Conservation (phyloP, 2,329 filamentous ascomycete genomes). For the Colletotrichum chrysophilum region DNA sequence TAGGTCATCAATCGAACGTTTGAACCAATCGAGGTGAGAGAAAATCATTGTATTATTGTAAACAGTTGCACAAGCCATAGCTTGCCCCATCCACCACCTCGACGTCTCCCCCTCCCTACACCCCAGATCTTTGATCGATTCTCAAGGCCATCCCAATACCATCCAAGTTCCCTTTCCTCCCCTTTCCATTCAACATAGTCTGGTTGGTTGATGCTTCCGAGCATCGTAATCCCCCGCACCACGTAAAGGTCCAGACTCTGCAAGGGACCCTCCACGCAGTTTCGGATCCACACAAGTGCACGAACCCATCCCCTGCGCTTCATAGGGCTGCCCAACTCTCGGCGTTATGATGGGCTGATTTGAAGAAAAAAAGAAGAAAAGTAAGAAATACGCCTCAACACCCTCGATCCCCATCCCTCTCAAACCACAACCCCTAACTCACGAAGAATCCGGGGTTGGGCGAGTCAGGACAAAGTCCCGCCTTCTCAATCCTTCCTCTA, state of each 20-base stretch:
- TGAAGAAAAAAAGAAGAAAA: constrained; percentile 12
- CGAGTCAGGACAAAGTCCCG: neutral
- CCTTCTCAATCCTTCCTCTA: constrained; percentile 13
- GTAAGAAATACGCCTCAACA: neutral
- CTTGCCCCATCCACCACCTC: neutral
- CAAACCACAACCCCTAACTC: constrained; percentile 1
- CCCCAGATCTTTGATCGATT: too few relatives aligned
- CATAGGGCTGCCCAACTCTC: constrained; percentile 36
- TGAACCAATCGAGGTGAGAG: neutral
- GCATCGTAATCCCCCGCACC: constrained; percentile 21
- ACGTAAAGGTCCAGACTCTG: constrained; percentile 23
- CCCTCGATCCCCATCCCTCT: neutral
- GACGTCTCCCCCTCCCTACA: neutral
- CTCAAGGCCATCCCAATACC: too few relatives aligned
- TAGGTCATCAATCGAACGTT: neutral
- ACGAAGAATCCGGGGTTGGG: constrained; percentile 4
- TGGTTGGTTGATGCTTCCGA: constrained; percentile 26
- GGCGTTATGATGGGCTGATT: constrained; percentile 37
- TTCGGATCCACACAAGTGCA: neutral
- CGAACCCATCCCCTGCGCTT: constrained; percentile 24
- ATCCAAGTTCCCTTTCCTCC: neutral
- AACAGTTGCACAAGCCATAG: neutral
- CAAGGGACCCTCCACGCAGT: constrained; percentile 23
- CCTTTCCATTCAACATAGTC: neutral
- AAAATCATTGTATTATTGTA: neutral